phyloP scores from a whole-genome alignment of 148 eudicot genomes.

The Rhododendron williamsianum region DNA sequence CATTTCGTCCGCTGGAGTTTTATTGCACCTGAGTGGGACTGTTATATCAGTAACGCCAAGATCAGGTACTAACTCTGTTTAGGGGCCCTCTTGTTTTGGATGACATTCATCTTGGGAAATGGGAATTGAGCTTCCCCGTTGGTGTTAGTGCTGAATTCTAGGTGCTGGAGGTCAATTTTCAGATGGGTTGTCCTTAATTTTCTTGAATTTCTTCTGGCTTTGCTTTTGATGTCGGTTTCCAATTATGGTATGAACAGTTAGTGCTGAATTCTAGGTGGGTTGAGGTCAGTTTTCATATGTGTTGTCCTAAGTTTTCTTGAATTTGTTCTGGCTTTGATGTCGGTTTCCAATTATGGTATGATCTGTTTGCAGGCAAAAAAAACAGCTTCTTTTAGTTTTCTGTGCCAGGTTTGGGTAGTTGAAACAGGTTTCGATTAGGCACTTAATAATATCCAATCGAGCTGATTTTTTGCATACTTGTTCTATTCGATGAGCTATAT shows the following conservation, averaged over 20 bases:
- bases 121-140: neutral
- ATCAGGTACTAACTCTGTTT: too few species aligned
- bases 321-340: slow-evolving; percentile 11
- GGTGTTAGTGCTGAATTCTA: slow-evolving; percentile 4
- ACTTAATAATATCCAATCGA: too few species aligned
- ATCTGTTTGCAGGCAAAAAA: neutral
- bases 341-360: neutral
- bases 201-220: slow-evolving; percentile 12
- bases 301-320: slow-evolving; percentile 11
- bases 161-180: slow-evolving; percentile 9
- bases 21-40: neutral
- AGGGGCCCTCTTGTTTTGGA: neutral
- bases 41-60: neutral
- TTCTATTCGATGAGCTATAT: too few species aligned
- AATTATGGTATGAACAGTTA: neutral
- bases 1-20: neutral
- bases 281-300: slow-evolving; percentile 17
- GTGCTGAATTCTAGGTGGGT: neutral
- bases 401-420: neutral
- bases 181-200: slow-evolving; percentile 18
- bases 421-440: too few species aligned
- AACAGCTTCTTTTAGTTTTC: neutral
- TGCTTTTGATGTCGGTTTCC: neutral
- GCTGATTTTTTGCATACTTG: too few species aligned
- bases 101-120: neutral